Percentiles rank a stretch among this genome's conserved stretches.
Evolutionary conservation across 352 stramenopile species (phyloP).

Genomic region (Globisporangium middletonii): DNA sequence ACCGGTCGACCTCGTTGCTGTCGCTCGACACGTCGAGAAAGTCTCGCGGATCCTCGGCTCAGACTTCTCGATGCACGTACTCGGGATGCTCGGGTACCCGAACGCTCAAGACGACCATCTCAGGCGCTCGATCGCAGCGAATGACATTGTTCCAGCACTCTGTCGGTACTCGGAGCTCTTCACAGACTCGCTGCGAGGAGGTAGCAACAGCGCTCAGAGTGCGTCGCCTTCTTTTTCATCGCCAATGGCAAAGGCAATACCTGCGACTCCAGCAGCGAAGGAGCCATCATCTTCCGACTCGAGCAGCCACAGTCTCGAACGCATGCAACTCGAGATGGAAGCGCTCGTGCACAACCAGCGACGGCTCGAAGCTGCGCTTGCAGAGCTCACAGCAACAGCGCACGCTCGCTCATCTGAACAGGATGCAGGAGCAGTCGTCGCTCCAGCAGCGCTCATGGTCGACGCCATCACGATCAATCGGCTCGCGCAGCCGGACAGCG

Average conservation of each 20-base stretch:
- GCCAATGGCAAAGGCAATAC: no score
- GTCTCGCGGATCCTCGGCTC: slow-evolving; percentile 49
- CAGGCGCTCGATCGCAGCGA: slow-evolving; percentile 21
- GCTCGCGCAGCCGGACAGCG: no score
- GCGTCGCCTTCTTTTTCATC: no score
- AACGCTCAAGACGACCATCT: slow-evolving; percentile 23
- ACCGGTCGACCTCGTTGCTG: slow-evolving; percentile 37
- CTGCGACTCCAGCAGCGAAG: background rate
- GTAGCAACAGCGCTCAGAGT: slow-evolving; percentile 16
- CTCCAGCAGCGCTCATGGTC: no score
- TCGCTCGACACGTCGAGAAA: slow-evolving; percentile 45
- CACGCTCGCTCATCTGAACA: background rate
- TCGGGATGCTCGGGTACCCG: slow-evolving; percentile 32
- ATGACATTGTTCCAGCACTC: slow-evolving; percentile 34
- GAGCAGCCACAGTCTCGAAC: slow-evolving; percentile 36
- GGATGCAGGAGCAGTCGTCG: background rate
- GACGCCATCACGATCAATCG: no score
- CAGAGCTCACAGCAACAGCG: slow-evolving; percentile 12
- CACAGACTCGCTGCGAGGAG: slow-evolving; percentile 29
- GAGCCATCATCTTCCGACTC: background rate
- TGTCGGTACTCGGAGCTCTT: slow-evolving; percentile 56
- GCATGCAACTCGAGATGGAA: slow-evolving; percentile 33
- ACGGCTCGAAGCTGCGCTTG: slow-evolving; percentile 23
- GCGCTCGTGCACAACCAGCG: slow-evolving; percentile 40
- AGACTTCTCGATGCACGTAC: slow-evolving; percentile 63